These are phyloP conservation scores for Curvularia spicifera DNA, from an alignment of 2,329 filamentous ascomycete species.

Conservation along the genomic window DNA sequence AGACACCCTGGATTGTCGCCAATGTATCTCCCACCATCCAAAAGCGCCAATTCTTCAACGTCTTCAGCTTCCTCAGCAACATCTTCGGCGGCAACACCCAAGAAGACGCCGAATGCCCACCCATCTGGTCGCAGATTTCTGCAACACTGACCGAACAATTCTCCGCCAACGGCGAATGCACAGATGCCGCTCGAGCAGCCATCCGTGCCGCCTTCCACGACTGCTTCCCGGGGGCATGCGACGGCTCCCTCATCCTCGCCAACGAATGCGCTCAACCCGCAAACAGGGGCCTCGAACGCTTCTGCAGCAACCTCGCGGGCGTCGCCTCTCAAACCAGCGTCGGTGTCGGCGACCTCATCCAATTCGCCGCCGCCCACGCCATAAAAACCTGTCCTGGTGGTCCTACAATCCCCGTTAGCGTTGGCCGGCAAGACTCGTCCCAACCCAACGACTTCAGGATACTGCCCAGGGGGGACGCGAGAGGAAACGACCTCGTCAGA, in stretches of 20 bases:
- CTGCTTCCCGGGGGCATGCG: constrained; percentile 47
- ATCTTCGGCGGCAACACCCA: constrained; percentile 16
- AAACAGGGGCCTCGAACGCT: constrained; percentile 54
- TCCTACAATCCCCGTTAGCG: constrained; percentile 41
- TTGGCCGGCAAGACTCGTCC: constrained; percentile 44
- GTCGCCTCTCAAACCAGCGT: constrained; percentile 52
- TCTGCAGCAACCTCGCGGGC: constrained; percentile 49
- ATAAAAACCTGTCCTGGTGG: constrained; percentile 48
- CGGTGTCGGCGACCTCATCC: constrained; percentile 45
- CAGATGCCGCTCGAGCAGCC: constrained; percentile 45
- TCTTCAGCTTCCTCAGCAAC: constrained; percentile 15
- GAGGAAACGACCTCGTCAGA: constrained; percentile 30
- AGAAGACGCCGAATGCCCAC: constrained; percentile 29
- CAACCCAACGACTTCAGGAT: constrained; percentile 29
- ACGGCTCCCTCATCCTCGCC: constrained; percentile 47
- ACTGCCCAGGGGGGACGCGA: constrained; percentile 31
- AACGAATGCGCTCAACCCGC: constrained; percentile 45
- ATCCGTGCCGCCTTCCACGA: constrained; percentile 47
- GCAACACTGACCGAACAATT: constrained; percentile 42
- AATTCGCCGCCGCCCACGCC: constrained; percentile 48
- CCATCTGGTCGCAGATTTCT: constrained; percentile 44
- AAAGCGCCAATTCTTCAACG: constrained; percentile 25
- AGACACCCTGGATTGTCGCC: constrained; percentile 19
- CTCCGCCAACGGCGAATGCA: constrained; percentile 44
- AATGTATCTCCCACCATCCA: constrained; percentile 11